A percentile compares a stretch with the other conserved stretches of the same genome.
Conservation (phyloP, 345 rosid genomes). For the Iberis pinnata region DNA sequence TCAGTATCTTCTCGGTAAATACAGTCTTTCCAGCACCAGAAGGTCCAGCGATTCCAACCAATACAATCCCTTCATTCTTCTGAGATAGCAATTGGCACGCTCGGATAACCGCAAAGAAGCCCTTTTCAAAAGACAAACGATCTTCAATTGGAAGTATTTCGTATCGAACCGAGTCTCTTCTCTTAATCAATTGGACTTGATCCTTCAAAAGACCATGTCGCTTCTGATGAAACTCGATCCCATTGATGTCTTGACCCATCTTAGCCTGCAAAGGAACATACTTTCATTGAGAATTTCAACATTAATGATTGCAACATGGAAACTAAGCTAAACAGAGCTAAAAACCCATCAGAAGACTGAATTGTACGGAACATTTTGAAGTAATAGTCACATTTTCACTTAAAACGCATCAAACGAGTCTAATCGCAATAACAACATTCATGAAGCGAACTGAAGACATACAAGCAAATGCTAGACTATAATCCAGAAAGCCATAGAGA, state of each 20-base stretch:
- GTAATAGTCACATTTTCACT: slow-evolving; percentile 12
- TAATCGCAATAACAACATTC: not conserved
- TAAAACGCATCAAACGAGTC: not conserved
- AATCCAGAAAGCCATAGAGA: slow-evolving; percentile 13
- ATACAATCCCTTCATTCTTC: slow-evolving; percentile 72
- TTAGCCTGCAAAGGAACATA: slow-evolving; percentile 15
- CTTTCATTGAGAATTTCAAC: slow-evolving; percentile 7
- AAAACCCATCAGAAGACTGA: slow-evolving; percentile 3
- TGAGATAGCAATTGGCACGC: slow-evolving; percentile 87
- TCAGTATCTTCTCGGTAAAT: slow-evolving; percentile 82
- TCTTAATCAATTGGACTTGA: slow-evolving; percentile 68
- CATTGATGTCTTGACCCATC: slow-evolving; percentile 51
- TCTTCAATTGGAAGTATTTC: slow-evolving; percentile 71
- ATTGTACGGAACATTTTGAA: not conserved
- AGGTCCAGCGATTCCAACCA: slow-evolving; percentile 95
- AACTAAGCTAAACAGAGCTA: slow-evolving; percentile 2
- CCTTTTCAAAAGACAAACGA: slow-evolving; percentile 79
- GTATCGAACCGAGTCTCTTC: slow-evolving; percentile 58
- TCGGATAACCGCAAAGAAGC: slow-evolving; percentile 80
- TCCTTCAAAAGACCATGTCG: slow-evolving; percentile 74
- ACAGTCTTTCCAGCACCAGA: slow-evolving; percentile 99
- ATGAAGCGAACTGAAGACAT: slow-evolving; percentile 3
- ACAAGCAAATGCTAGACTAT: slow-evolving; percentile 1
- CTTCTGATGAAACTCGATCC: slow-evolving; percentile 49
- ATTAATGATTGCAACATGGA: not conserved